Evolutionary conservation across 345 rosid species (phyloP).

Genomic region (Corchorus olitorius): DNA sequence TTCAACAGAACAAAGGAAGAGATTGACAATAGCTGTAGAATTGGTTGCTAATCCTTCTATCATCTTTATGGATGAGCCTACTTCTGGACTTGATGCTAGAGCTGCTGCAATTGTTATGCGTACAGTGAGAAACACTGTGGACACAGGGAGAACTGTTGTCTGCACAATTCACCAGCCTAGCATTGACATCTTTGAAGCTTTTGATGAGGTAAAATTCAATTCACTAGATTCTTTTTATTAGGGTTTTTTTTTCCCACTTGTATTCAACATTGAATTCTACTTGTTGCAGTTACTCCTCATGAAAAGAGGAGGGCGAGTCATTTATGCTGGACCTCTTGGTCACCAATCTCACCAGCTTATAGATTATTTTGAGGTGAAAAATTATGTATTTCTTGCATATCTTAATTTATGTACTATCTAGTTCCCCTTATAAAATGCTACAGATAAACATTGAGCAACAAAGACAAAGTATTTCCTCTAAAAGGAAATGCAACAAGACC

Average conservation of each 20-base stretch:
- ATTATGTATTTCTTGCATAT: neutral
- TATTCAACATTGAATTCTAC: neutral
- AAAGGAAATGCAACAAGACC: neutral
- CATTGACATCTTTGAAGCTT: constrained; percentile 89
- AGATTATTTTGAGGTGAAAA: constrained; percentile 80
- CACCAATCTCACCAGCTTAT: constrained; percentile 75
- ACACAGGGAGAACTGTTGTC: constrained; percentile 94
- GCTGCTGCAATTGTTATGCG: constrained; percentile 98
- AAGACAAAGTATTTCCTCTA: neutral
- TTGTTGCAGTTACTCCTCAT: constrained; percentile 68
- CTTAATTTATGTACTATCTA: neutral
- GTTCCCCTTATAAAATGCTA: neutral
- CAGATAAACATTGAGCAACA: neutral
- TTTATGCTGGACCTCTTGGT: constrained; percentile 81
- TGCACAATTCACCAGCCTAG: constrained; percentile 98
- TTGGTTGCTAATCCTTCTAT: constrained; percentile 92
- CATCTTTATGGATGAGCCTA: constrained; percentile 96
- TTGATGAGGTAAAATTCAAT: constrained; percentile 70
- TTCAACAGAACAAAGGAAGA: constrained; percentile 90
- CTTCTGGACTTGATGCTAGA: constrained; percentile 95
- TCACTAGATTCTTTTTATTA: neutral
- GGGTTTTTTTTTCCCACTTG: neutral
- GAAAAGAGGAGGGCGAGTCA: constrained; percentile 96
- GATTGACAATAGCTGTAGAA: constrained; percentile 95
- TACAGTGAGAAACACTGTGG: constrained; percentile 88